A percentile compares a stretch with the other conserved stretches of the same genome.
phyloP scores from a whole-genome alignment of 164 flowering plant genomes.

The Stephania japonica region DNA sequence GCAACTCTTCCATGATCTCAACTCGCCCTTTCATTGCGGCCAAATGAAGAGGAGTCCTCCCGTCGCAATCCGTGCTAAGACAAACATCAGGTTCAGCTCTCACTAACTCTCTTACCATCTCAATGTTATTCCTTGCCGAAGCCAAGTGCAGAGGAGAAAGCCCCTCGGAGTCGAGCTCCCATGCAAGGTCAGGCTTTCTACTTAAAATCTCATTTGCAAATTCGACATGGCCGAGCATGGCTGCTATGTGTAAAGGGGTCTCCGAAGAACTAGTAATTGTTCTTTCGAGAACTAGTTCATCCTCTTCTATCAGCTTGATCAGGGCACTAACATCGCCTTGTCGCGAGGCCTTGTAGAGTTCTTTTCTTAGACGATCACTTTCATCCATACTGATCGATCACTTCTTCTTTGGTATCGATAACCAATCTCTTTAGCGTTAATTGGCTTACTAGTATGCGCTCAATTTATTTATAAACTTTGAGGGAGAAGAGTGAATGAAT shows the following conservation, averaged over 20 bases:
- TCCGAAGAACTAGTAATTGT: not conserved
- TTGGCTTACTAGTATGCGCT: too few species aligned
- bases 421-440: too few species aligned
- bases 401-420: too few species aligned
- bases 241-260: constrained; percentile 11
- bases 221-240: constrained; percentile 7
- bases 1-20: constrained; percentile 21
- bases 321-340: constrained; percentile 7
- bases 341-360: not conserved
- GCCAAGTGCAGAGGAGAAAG: constrained; percentile 4
- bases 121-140: not conserved
- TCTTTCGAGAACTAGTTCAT: constrained; percentile 14
- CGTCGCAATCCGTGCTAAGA: constrained; percentile 10
- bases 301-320: constrained; percentile 9
- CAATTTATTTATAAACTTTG: too few species aligned
- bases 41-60: constrained; percentile 27
- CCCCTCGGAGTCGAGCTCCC: not conserved
- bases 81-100: constrained; percentile 11
- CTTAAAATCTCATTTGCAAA: constrained; percentile 2
- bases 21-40: constrained; percentile 27
- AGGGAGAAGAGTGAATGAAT: too few species aligned
- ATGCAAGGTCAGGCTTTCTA: constrained; percentile 3
- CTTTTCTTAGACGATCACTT: too few species aligned
- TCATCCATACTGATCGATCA: too few species aligned
- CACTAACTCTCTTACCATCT: not conserved